Percentiles rank a stretch among this genome's conserved stretches.
Evolutionary conservation across 352 stramenopile species (phyloP).

Genomic region (Pythium volutum): DNA sequence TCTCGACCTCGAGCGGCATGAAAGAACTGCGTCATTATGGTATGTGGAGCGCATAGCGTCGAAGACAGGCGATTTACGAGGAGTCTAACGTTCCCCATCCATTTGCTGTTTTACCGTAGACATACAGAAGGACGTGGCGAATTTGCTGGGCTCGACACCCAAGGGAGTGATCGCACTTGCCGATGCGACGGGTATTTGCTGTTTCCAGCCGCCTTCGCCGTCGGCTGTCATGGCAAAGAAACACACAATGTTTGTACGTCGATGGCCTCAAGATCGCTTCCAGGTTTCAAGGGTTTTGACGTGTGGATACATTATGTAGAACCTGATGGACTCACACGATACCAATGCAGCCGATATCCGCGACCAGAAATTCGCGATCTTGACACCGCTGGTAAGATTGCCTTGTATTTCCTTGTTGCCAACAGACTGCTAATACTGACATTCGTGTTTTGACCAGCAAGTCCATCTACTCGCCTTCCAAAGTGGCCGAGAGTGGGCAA

Average conservation of each 20-base stretch:
- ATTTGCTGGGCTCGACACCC: conserved; percentile 58
- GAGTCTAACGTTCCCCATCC: too few relatives aligned
- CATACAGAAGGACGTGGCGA: conserved; percentile 51
- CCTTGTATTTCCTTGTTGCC: neutral
- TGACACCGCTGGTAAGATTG: conserved; percentile 57
- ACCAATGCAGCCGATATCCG: conserved; percentile 37
- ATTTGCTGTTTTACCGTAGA: conserved; percentile 38
- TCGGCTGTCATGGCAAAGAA: conserved; percentile 35
- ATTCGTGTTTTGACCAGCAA: conserved; percentile 38
- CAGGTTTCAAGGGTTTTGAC: neutral
- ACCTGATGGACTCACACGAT: conserved; percentile 53
- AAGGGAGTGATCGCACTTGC: conserved; percentile 73
- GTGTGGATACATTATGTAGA: conserved; percentile 27
- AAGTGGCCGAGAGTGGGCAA: conserved; percentile 63
- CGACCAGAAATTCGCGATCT: conserved; percentile 75
- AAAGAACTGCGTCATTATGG: conserved; percentile 80
- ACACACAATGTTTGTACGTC: conserved; percentile 58
- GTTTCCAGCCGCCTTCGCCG: conserved; percentile 47
- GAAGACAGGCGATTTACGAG: too few relatives aligned
- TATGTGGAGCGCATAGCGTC: conserved; percentile 9
- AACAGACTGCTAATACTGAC: too few relatives aligned
- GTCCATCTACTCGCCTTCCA: conserved; percentile 74
- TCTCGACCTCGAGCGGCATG: conserved; percentile 57
- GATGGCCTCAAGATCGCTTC: too few relatives aligned
- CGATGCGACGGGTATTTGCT: conserved; percentile 75